Evolutionary conservation across 2,329 filamentous ascomycete genomes (phyloP), one percentile per base, ranked within the genome.

Genomic region (Exophiala sp.): DNA sequence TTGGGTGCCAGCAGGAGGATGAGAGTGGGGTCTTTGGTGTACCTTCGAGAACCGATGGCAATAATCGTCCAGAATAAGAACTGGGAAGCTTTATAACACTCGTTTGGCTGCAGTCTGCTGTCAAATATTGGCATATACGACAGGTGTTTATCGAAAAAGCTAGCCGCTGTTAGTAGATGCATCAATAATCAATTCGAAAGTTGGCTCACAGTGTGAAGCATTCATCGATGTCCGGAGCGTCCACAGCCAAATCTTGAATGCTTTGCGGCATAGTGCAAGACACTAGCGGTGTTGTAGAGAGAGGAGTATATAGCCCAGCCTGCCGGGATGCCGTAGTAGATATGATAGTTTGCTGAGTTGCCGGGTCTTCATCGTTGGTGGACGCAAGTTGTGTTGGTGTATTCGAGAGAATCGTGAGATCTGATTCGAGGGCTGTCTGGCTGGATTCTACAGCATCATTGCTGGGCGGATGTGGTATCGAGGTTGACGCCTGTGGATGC

Each of bases 1-100:
- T 52, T 54, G 7, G 52, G 52, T 20, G 72, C 65, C 11, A 77
- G 66, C 62, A 65, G 81, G 48, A 76, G 76, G 35, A 86, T 71
- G 29, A 86, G 68, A 12, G 71, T 72, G 0, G 77, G 70, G 58
- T 84, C 80, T 12, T 71, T 66, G 21, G 75, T 73, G 57, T 80
- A 85, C 43, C 82, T 78, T 39, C 84, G 77, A 33, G 82, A 78
- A n/a, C 82, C 83, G 36, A 85, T 77, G 34, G 80, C 78, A 43
- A 86, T 74, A 45, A 86, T 80, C 21, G 81, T 81, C 84, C 84
- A 87, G 66, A 85, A 85, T 6, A 86, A 74, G 5, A 87, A 70
- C 11, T 79, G 80, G 40, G 80, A 83, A 32, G 77, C 70, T n/a
- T 74, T 74, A 59, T 80, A 79, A 65, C 81, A 84, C 42, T 80